Conservation (phyloP, 2,329 filamentous ascomycete species). For the Penicillium sp. region DNA sequence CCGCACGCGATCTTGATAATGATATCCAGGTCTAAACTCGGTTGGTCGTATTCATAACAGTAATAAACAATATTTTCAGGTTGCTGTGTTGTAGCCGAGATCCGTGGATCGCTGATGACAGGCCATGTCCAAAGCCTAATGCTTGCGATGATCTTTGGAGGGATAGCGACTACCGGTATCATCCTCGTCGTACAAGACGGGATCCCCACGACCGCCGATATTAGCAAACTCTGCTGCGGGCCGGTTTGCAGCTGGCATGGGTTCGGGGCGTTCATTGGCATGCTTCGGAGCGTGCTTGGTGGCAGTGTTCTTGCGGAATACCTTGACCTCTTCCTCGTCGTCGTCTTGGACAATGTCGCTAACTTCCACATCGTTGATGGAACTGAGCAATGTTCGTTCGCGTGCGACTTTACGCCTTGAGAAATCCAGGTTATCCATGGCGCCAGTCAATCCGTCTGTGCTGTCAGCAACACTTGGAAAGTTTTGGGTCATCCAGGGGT, state of each 20-base stretch:
- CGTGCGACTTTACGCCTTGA: constrained; percentile 72
- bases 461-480: constrained; percentile 68
- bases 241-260: constrained; percentile 63
- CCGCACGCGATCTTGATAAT: no score
- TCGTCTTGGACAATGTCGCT: constrained; percentile 54
- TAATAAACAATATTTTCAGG: neutral
- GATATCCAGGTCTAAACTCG: neutral
- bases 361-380: constrained; percentile 70
- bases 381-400: constrained; percentile 80
- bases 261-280: constrained; percentile 46
- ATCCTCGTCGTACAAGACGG: constrained; percentile 64
- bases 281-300: constrained; percentile 44
- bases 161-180: constrained; percentile 47
- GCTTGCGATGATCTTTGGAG: constrained; percentile 4
- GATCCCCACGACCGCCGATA: constrained; percentile 82
- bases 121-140: neutral
- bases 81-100: neutral
- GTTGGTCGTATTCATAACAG: neutral
- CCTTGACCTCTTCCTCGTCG: constrained; percentile 59
- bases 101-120: neutral
- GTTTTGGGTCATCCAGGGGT: constrained; percentile 77
- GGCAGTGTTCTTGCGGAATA: constrained; percentile 67
- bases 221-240: constrained; percentile 73
- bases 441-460: constrained; percentile 87
- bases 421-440: constrained; percentile 77